Evolutionary conservation across 73 alveolate genomes (phyloP), one percentile per base, ranked within the genome.

Genomic region (Effrenium voratum): DNA sequence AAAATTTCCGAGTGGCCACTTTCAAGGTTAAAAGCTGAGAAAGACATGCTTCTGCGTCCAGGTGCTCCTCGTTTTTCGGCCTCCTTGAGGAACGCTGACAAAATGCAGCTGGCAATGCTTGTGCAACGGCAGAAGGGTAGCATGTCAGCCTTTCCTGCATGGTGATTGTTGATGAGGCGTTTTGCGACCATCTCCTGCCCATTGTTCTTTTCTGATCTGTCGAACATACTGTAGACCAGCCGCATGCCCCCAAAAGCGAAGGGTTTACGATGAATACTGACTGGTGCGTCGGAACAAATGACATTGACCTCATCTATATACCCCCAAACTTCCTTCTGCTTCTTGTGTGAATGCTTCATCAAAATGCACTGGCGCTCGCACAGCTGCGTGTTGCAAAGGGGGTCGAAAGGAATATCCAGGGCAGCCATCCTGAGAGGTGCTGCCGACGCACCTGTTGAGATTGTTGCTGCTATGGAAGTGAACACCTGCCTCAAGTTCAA

Each of bases 381-480:
- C 43, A 47, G 3, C n/a, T 34, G n/a, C 10, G 36, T 81, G 28
- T 55, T 12, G 19, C 50, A 34, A 44, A 85, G 41, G 32, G 94
- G 94, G 40, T 85, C 94, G 46, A 85, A 85, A 32, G 94, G 94
- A 8, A 57, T 85, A 43, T 85, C 81, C 94, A 57, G 40, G 3
- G 94, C 80, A 36, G 94, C 94, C 1, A 45, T 36, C 60, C 30
- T 85, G 81, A 85, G 41, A 22, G 63, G 57, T 24, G 44, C 90
- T n/a, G 40, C 90, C 12, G 6, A 8, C 19, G 93, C 36, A 52
- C 72, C 45, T 47, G 93, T 30, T 34, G 94, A 57, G 70, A 85
- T 85, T 40, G 94, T 85, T 13, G 79, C 94, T 4, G 94, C 94
- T 6, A 85, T 85, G 57, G 94, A 85, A 28, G 94, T 85, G 81